Base-by-base conservation (phyloP, 257 asterid species). In the Gentiana straminea region DNA sequence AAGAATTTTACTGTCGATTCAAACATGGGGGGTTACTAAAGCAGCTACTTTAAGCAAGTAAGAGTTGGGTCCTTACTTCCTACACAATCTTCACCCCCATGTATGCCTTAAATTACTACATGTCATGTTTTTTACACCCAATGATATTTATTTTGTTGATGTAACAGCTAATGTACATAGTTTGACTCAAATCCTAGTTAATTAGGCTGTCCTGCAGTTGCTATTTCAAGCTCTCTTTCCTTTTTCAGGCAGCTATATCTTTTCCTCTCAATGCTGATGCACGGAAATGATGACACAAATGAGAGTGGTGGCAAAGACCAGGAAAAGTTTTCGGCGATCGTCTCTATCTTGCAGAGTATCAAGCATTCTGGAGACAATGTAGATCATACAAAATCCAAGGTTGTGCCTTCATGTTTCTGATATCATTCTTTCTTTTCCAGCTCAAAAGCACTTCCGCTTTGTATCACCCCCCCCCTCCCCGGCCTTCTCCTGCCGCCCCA, bases 191-290 rank as follows among this genome's bases (percentile, higher is more conserved):
- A 24, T 24, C 24, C 24, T 24, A 24, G 24, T 24, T 24, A 24
- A 24, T 24, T 24, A 24, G 24, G 24, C 24, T 24, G 24, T 24
- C 24, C 24, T 24, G 24, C 24, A 24, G 24, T 24, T 24, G 24
- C 24, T 24, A 24, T 24, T 24, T 24, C 24, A 13, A 5, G 13
- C 24, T 49, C 7, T 55, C 67, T 70, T 6, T 63, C 61, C 70
- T 72, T 49, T 73, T 75, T 60, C 86, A 91, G 98, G 95, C 84
- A 87, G 61, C 66, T 85, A 71, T 64, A 84, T 69, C 59, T 82
- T 57, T 84, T 92, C 78, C 83, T 92, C 60, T 86, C 99, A 50
- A 83, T 81, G 99, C 81, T 92, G 78, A 77, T 86, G 75, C 85
- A 77, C 49, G 91, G 79, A 58, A 89, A 86, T 59, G 89, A 75